phyloP scores from a whole-genome alignment of 768 basidiomycete genomes.

The Zangia roseola region DNA sequence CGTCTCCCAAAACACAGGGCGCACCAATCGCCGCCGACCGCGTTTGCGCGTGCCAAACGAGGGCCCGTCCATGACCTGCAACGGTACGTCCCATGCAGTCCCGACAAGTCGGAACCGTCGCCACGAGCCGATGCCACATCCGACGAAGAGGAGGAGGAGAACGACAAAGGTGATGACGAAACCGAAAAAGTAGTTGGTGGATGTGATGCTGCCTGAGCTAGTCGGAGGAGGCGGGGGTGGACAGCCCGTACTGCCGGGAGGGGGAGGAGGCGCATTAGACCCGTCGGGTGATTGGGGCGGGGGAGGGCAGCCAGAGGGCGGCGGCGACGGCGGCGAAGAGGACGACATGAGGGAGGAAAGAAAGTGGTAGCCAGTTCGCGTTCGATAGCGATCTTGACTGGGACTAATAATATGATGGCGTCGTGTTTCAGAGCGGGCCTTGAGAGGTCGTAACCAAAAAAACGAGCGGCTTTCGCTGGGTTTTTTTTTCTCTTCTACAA shows the following conservation, averaged over 20 bases:
- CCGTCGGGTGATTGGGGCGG: neutral
- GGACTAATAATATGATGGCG: neutral
- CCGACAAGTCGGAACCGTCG: conserved; percentile 31
- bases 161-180: conserved; percentile 34
- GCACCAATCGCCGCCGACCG: conserved; percentile 14
- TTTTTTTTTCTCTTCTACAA: neutral
- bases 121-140: conserved; percentile 49
- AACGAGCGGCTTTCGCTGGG: neutral
- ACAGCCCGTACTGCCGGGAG: neutral
- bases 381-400: conserved; percentile 11
- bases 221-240: neutral
- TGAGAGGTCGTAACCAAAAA: conserved; percentile 12
- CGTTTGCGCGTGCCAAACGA: conserved; percentile 11
- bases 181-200: conserved; percentile 33
- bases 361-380: neutral
- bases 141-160: conserved; percentile 48
- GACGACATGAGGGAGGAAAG: conserved; percentile 14
- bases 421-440: conserved; percentile 19
- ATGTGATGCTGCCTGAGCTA: conserved; percentile 1
- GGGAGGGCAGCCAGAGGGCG: neutral
- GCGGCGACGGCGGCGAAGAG: neutral
- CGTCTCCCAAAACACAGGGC: conserved; percentile 19
- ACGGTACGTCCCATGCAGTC: conserved; percentile 18
- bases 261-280: neutral
- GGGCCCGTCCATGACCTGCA: conserved; percentile 15